These are phyloP conservation scores for Salisapilia sapeloensis DNA, from an alignment of 352 stramenopile genomes.

Conservation along the genomic window DNA sequence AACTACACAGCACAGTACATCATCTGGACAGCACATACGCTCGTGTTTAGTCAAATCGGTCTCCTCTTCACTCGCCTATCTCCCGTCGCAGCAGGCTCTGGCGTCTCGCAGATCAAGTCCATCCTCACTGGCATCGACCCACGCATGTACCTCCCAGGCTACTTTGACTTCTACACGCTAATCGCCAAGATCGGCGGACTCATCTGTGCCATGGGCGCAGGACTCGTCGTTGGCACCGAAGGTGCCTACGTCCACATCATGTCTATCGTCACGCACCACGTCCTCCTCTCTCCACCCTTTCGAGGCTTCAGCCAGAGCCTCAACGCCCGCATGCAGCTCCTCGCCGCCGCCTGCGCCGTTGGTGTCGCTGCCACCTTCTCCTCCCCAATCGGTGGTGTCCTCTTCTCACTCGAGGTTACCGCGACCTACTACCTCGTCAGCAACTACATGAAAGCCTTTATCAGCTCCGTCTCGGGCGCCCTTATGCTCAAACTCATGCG, in stretches of 20 bases:
- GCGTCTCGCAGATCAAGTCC: conserved; percentile 80
- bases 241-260: conserved; percentile 97
- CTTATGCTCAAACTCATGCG: conserved; percentile 63
- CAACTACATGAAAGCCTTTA: conserved; percentile 84
- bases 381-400: conserved; percentile 84
- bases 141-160: conserved; percentile 62
- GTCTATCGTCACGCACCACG: conserved; percentile 82
- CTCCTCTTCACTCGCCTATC: conserved; percentile 55
- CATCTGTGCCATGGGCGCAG: conserved; percentile 85
- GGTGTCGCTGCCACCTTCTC: conserved; percentile 88
- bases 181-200: conserved; percentile 86
- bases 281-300: conserved; percentile 73
- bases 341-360: conserved; percentile 83
- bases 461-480: conserved; percentile 57
- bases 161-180: conserved; percentile 73
- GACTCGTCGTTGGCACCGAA: conserved; percentile 94
- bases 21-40: conserved; percentile 48
- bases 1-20: conserved; percentile 17
- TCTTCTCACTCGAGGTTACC: conserved; percentile 91
- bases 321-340: conserved; percentile 73
- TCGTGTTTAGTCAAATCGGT: conserved; percentile 44
- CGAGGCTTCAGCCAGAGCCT: conserved; percentile 46
- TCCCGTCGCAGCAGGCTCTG: conserved; percentile 59
- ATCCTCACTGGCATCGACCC: conserved; percentile 76
- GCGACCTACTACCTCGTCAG: conserved; percentile 80